Evolutionary conservation across 106 monocot genomes (phyloP), one percentile per base, ranked within the genome.

Genomic region (Platanthera zijinensis): DNA sequence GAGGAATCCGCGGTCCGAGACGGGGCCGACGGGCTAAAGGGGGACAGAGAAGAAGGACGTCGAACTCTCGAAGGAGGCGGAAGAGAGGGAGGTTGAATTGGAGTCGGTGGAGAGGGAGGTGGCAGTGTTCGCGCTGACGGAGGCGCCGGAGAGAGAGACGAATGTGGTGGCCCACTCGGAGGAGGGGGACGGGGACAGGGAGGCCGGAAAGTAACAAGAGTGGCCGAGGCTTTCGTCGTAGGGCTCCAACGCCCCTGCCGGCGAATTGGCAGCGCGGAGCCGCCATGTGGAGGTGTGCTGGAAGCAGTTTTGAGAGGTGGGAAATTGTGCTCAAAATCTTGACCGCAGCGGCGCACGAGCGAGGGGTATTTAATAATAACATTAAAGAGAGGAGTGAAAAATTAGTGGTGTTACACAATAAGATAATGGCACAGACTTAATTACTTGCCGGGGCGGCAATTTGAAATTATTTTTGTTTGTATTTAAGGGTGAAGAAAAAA

Each of bases 221-320:
- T 92, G 92, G 75, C 95, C 92, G n/a, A 92, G 74, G 0, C 84
- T 85, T 48, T 91, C 94, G 66, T 94, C 94, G 75, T 69, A 83
- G 21, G 84, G 76, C 5, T 84, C 87, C 39, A 39, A 39, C 39
- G 39, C 39, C 25, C 0, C 25, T 25, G 25, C 25, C 39, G 39
- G 1, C 39, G 39, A 39, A 1, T 39, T 39, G 39, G 39, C 39
- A 3, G 39, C 3, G 1, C 2, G 11, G 77, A 81, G 39, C 78
- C 57, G 75, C 78, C 46, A 52, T 80, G 63, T 76, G 87, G 57
- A 75, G 74, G 48, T 80, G 75, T 46, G 57, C 53, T 25, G 10
- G 67, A 53, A 70, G 82, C 85, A 83, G 3, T 52, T 13, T 52
- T 10, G 52, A 53, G 10, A 53, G 8, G 52, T 14, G 52, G 14